Evolutionary conservation across 192 early-diverging fungal species (phyloP).

Genomic region (Umbelopsis sp.): DNA sequence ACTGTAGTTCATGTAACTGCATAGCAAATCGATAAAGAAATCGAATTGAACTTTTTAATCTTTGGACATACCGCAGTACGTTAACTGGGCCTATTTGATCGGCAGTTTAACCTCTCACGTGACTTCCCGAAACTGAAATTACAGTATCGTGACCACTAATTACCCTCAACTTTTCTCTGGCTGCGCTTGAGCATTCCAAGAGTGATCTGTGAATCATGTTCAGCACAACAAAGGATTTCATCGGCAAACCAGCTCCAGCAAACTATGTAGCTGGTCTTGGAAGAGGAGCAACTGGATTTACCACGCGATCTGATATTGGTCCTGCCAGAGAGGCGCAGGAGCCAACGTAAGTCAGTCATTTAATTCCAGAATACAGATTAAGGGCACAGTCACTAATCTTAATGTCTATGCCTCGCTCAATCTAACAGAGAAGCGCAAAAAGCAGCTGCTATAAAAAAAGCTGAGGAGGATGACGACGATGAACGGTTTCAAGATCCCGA

Average conservation of each 20-base stretch:
- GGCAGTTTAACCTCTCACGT: too few relatives aligned
- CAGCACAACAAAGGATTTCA: conserved; percentile 80
- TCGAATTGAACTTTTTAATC: too few relatives aligned
- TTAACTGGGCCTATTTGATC: too few relatives aligned
- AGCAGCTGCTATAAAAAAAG: conserved; percentile 42
- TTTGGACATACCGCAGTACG: too few relatives aligned
- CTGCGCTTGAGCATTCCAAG: background rate
- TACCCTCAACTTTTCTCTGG: background rate
- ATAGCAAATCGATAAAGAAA: too few relatives aligned
- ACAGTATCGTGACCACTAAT: background rate
- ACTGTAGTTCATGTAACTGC: too few relatives aligned
- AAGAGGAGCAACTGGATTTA: conserved; percentile 95
- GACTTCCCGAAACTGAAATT: too few relatives aligned
- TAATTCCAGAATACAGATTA: background rate
- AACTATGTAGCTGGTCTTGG: conserved; percentile 98
- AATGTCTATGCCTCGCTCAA: background rate
- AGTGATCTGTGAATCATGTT: conserved; percentile 45
- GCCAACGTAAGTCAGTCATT: conserved; percentile 35
- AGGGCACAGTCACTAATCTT: background rate
- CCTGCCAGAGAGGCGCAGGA: conserved; percentile 82
- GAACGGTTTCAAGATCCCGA: conserved; percentile 88
- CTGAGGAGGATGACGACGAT: conserved; percentile 70
- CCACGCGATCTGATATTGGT: conserved; percentile 97
- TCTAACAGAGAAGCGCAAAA: conserved; percentile 20
- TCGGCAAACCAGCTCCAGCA: conserved; percentile 90